Conservation (phyloP, 148 eudicot genomes). For the Suaeda aralocaspica region DNA sequence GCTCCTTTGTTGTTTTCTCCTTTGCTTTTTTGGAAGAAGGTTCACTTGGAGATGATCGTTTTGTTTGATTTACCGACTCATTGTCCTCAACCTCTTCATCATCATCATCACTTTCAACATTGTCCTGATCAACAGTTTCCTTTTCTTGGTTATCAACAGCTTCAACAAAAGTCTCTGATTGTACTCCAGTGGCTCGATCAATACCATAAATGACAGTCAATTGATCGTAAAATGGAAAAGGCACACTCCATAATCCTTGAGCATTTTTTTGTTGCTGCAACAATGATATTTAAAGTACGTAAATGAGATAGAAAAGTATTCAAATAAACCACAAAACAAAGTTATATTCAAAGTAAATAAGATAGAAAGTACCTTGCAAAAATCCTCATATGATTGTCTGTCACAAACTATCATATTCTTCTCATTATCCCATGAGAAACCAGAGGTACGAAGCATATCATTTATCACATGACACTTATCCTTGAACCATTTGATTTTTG, state of each 20-base stretch:
- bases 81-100: too few species aligned
- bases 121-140: too few species aligned
- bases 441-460: background rate
- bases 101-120: too few species aligned
- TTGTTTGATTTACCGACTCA: too few species aligned
- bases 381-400: background rate
- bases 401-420: background rate
- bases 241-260: background rate
- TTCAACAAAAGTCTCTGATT: too few species aligned
- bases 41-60: background rate
- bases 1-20: background rate
- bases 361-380: background rate
- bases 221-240: background rate
- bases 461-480: background rate
- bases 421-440: too few species aligned
- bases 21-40: background rate
- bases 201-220: background rate
- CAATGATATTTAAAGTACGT: too few species aligned
- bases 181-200: background rate
- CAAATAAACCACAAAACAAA: background rate
- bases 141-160: too few species aligned
- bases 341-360: background rate
- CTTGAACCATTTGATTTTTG: conserved; percentile 15
- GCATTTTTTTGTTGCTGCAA: too few species aligned
- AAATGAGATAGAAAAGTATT: too few species aligned